Percentiles rank a stretch among this genome's conserved stretches.
Conservation (phyloP, 352 stramenopile genomes). For the Phytophthora pseudosyringae region DNA sequence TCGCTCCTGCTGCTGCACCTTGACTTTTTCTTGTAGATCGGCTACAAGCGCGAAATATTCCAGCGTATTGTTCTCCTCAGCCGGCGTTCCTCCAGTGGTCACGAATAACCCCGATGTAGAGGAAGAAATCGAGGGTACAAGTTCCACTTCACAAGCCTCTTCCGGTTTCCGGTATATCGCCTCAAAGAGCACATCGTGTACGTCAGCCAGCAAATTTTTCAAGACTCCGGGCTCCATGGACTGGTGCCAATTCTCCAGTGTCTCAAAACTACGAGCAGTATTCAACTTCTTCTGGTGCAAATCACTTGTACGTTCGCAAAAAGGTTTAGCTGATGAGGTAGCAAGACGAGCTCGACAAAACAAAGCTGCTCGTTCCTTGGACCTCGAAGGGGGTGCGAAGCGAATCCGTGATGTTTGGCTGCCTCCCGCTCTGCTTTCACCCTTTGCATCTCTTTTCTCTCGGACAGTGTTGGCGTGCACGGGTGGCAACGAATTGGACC, state of each 20-base stretch:
- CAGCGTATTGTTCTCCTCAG: neutral
- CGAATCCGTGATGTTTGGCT: conserved; percentile 35
- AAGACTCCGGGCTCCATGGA: conserved; percentile 17
- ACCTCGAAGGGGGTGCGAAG: conserved; percentile 30
- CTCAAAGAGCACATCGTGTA: conserved; percentile 18
- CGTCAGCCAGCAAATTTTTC: conserved; percentile 32
- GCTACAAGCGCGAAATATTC: conserved; percentile 37
- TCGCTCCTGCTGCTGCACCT: conserved; percentile 25
- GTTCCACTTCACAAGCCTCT: neutral
- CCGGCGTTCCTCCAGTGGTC: neutral
- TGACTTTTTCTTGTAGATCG: conserved; percentile 26
- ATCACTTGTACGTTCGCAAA: neutral
- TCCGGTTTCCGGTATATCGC: conserved; percentile 19
- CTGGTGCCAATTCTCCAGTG: conserved; percentile 37
- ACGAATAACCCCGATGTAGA: neutral
- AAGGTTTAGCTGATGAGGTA: neutral
- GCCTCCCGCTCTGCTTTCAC: neutral
- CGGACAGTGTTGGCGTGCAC: conserved; percentile 23
- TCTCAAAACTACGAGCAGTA: conserved; percentile 45
- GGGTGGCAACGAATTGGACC: conserved; percentile 10
- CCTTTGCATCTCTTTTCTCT: neutral
- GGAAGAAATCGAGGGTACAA: neutral
- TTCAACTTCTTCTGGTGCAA: conserved; percentile 10
- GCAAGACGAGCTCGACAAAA: neutral
- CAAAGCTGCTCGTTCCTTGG: neutral